Conservation (phyloP, 2,329 filamentous ascomycete genomes). For the Seiridium unicorne region DNA sequence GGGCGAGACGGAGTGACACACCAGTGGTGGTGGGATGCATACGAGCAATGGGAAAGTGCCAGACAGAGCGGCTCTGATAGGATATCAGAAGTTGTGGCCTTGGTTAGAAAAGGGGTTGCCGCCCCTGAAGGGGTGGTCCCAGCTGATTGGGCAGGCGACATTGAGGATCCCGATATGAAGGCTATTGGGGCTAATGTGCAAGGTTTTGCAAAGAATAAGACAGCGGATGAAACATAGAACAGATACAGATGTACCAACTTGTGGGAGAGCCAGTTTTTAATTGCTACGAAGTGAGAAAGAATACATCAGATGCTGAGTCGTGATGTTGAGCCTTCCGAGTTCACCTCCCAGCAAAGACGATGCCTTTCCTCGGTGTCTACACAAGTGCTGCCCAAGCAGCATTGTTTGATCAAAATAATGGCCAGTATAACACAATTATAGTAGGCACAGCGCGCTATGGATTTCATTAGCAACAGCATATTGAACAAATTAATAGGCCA, state of each 20-base stretch:
- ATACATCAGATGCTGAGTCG: too few species aligned
- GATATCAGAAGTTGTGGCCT: conserved; percentile 5
- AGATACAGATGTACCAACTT: not conserved
- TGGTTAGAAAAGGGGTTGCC: conserved; percentile 14
- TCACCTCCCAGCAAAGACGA: too few species aligned
- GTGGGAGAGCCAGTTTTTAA: too few species aligned
- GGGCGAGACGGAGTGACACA: conserved; percentile 51
- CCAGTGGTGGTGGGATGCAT: conserved; percentile 51
- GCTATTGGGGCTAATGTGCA: conserved; percentile 14
- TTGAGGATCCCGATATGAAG: conserved; percentile 12
- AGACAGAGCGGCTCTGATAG: not conserved
- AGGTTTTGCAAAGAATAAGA: conserved; percentile 14
- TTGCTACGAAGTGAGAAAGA: too few species aligned
- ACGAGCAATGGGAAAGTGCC: conserved; percentile 34
- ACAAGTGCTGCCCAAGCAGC: too few species aligned
- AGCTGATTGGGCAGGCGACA: conserved; percentile 6
- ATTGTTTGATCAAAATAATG: too few species aligned
- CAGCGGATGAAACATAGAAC: not conserved
- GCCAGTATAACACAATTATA: too few species aligned
- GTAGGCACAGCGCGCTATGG: too few species aligned
- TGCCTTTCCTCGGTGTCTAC: too few species aligned
- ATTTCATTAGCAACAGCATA: too few species aligned
- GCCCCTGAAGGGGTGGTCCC: conserved; percentile 1
- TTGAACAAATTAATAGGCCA: too few species aligned
- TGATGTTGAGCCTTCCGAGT: too few species aligned